Evolutionary conservation across 139 green algal genomes (phyloP), one percentile per base, ranked within the genome.

Genomic region (Chlamydomonas urium): DNA sequence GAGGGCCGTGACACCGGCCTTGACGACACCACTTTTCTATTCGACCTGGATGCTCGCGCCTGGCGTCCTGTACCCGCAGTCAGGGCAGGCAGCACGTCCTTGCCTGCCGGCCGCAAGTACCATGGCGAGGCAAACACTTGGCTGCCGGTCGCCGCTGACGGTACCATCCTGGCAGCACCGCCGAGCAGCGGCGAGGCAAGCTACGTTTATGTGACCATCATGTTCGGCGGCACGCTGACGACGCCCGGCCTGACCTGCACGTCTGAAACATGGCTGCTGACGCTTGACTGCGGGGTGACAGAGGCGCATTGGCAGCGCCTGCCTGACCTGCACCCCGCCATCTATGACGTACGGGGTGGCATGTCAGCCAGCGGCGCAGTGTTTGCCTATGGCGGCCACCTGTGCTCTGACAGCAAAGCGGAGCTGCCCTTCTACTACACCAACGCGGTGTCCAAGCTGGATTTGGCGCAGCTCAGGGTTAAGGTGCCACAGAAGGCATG

Each of bases 321-420:
- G 67, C 77, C 77, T 14, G 72, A 79, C 66, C 24, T 83, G 17
- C 67, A 66, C 0, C 10, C 38, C 1, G 56, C 72, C 4, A 8
- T 79, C 59, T 83, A 83, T 66, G 77, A 83, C 63, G 61, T 56
- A 23, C 47, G 62, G 4, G 72, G 48, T 24, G 60, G 29, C 4
- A 34, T 45, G 2, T 61, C 60, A 1, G 26, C 62, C 3, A 26
- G 31, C 50, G 31, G n/a, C 2, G 8, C 33, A 1, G 50, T 74
- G 2, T 77, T 63, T 32, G 29, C 68, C 32, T 79, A 75, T 34
- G 77, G 77, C 24, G 77, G 77, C 2, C 77, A 83, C 34, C 60
- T 83, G 31, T 83, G 77, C 50, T 21, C 29, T 29, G 45, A 50
- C 3, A 38, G 19, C 26, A 45, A 67, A 26, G 60, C 19, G 32